phyloP scores from a whole-genome alignment of 331 rosid genomes.

The Prunus yedoensis region DNA sequence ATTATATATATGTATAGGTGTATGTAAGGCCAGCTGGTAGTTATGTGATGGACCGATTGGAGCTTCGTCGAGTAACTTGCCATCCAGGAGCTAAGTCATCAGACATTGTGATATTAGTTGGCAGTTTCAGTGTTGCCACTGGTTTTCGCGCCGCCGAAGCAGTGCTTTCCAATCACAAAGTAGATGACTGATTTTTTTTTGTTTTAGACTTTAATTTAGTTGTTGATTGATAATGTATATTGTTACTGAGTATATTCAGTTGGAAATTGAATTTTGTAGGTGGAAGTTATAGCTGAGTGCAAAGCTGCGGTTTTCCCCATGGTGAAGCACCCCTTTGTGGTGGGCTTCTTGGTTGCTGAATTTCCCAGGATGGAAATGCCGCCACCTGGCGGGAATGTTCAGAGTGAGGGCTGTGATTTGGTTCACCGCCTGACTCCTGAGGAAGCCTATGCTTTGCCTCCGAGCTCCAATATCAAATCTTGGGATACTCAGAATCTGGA shows the following conservation, averaged over 20 bases:
- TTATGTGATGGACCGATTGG: conserved; percentile 94
- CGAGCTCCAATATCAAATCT: conserved; percentile 45
- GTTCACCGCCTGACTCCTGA: conserved; percentile 28
- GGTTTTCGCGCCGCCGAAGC: conserved; percentile 83
- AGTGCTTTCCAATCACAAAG: conserved; percentile 63
- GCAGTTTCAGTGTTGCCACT: conserved; percentile 62
- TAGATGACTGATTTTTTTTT: conserved; percentile 11
- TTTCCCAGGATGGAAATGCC: conserved; percentile 61
- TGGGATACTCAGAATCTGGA: conserved; percentile 42
- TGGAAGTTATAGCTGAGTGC: conserved; percentile 59
- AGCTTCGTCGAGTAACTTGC: conserved; percentile 72
- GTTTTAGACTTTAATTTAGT: background rate
- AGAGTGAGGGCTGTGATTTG: conserved; percentile 39
- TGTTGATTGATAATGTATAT: background rate
- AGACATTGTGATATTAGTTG: conserved; percentile 69
- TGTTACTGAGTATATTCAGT: background rate
- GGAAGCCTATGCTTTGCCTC: conserved; percentile 49
- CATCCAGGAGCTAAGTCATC: conserved; percentile 53
- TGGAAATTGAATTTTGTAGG: conserved; percentile 44
- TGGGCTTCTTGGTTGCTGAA: conserved; percentile 97
- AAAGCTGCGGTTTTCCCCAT: conserved; percentile 83
- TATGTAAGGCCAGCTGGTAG: conserved; percentile 98
- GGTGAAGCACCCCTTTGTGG: conserved; percentile 95
- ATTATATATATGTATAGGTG: conserved; percentile 42
- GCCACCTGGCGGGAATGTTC: conserved; percentile 25